These are phyloP conservation scores for Fusarium protoensiforme DNA, from an alignment of 2,329 filamentous ascomycete genomes.

Conservation along the genomic window DNA sequence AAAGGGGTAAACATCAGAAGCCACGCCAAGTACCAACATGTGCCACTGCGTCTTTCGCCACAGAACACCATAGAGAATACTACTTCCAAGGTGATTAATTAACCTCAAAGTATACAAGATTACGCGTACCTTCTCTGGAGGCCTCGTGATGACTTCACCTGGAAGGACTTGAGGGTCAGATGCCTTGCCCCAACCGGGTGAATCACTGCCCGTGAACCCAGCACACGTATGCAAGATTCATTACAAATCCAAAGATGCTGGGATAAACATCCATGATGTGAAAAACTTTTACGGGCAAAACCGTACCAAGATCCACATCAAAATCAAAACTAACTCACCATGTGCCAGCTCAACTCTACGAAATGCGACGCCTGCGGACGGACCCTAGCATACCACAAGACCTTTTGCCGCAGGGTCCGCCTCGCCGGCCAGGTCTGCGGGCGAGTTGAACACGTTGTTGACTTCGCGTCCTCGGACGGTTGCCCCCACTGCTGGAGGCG, in stretches of 20 bases:
- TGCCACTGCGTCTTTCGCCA: background rate
- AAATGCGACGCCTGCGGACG: conserved; percentile 3
- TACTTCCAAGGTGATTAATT: background rate
- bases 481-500: conserved; percentile 9
- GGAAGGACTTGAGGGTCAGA: background rate
- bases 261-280: background rate
- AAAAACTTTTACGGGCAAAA: background rate
- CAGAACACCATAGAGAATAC: background rate
- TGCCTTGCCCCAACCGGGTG: background rate
- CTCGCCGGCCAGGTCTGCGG: background rate
- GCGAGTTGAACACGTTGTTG: background rate
- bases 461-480: background rate
- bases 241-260: background rate
- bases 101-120: background rate
- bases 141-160: background rate
- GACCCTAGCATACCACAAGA: background rate
- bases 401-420: conserved; percentile 4
- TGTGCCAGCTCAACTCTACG: conserved; percentile 4
- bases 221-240: background rate
- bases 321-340: background rate
- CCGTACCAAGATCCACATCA: background rate
- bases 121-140: background rate
- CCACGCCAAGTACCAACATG: background rate
- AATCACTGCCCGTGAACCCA: background rate
- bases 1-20: background rate